Base-by-base conservation (phyloP, 805 yeast species). In the Kuraishia piskuri region DNA sequence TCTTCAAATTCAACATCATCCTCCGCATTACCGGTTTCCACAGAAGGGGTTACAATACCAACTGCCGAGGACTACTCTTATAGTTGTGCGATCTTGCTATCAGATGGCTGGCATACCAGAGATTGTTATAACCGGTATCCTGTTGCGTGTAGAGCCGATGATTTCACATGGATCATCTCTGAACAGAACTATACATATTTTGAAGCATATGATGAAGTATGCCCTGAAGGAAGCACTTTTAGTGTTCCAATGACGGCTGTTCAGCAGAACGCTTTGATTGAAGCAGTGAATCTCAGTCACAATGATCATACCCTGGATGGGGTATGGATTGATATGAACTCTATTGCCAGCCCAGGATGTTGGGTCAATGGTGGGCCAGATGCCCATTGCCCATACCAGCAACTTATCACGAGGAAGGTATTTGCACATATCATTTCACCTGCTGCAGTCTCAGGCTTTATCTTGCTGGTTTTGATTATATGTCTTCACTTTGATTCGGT, bases 351-450 rank as follows among this genome's bases (percentile, higher is more conserved):
- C 21, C 68, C 76, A 2, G 78, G 82, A 53, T 91, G 98, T 63
- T 92, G 94, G 91, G 90, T 90, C 3, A 67, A 79, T 12, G 96
- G 96, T 1, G 96, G 96, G 0, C 80, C 89, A 0, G 74, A 79
- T 56, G 84, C 92, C 0, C 63, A 70, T 31, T 91, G 98, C 64
- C 97, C 97, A 0, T 90, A 90, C 63, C 80, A 78, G 54, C 72
- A 71, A 49, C 75, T 77, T 0, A 74, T 82, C 9, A 73, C 84
- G 4, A 70, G 72, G 31, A 73, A 81, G 51, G 79, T 79, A 51
- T 84, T 88, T 57, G 79, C 80, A 0, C 74, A 77, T 31, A 77
- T 85, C 77, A 68, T 90, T 22, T 77, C 86, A 0, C 90, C 95
- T 0, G 81, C 85, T n/a, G 70, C 80, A 9, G 76, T 79, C 0